Evolutionary conservation across 202 grass and related monocot genomes (phyloP).

Genomic region (Schoenoplectus tabernaemontani): DNA sequence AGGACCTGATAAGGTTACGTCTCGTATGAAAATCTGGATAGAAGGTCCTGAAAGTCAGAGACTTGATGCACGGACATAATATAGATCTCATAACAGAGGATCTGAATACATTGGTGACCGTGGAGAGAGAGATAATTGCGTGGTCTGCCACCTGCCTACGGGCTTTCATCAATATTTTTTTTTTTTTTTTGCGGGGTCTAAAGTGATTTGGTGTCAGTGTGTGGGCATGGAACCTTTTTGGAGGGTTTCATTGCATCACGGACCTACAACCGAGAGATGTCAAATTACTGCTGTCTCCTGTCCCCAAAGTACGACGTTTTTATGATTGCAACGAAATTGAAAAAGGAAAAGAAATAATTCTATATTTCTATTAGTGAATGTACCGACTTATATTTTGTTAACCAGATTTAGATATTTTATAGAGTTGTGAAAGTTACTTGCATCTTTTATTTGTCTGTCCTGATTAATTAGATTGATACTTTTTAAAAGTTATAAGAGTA

Average conservation of each 20-base stretch:
- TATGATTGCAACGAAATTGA: slow-evolving; percentile 8
- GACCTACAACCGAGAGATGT: slow-evolving; percentile 13
- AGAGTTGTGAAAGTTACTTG: neutral
- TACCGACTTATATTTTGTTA: neutral
- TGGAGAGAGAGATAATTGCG: too few relatives aligned
- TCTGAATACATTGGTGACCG: neutral
- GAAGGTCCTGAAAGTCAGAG: too few relatives aligned
- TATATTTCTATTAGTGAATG: neutral
- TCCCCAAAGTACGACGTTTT: neutral
- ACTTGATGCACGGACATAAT: too few relatives aligned
- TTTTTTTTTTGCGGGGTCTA: slow-evolving; percentile 5
- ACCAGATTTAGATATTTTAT: neutral
- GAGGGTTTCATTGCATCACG: slow-evolving; percentile 6
- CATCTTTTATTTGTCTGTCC: neutral
- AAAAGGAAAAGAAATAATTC: neutral
- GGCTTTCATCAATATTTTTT: too few relatives aligned
- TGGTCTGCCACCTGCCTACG: too few relatives aligned
- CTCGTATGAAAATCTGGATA: too few relatives aligned
- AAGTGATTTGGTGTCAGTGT: neutral
- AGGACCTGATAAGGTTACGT: too few relatives aligned
- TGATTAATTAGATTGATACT: neutral
- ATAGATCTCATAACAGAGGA: too few relatives aligned
- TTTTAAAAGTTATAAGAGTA: neutral
- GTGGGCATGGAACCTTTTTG: slow-evolving; percentile 25
- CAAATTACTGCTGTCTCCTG: slow-evolving; percentile 23